Conservation (phyloP, 140 eudicot genomes). For the Flaveria floridana region DNA sequence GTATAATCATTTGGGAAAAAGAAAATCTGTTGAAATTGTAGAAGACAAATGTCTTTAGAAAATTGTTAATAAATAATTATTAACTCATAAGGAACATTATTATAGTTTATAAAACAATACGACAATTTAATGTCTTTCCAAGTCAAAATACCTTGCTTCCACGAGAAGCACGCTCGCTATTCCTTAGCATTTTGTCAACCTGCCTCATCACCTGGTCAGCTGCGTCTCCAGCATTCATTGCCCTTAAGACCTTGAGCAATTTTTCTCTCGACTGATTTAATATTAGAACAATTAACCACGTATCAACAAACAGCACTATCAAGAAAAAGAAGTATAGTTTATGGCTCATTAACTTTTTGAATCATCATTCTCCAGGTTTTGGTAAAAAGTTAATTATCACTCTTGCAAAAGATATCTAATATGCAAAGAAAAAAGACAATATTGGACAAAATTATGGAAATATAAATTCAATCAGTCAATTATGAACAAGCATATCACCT, state of each 20-base stretch:
- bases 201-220: constrained; percentile 91
- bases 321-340: background rate
- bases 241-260: constrained; percentile 57
- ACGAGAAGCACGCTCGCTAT: constrained; percentile 66
- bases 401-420: constrained; percentile 4
- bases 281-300: constrained; percentile 9
- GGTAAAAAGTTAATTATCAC: background rate
- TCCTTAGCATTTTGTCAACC: constrained; percentile 76
- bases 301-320: constrained; percentile 15
- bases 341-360: background rate
- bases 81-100: background rate
- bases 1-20: background rate
- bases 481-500: constrained; percentile 3
- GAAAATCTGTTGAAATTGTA: background rate
- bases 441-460: background rate
- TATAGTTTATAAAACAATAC: background rate
- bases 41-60: background rate
- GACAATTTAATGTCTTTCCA: background rate
- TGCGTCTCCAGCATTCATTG: constrained; percentile 95
- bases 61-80: background rate
- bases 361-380: constrained; percentile 2
- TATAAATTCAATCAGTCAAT: background rate
- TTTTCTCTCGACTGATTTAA: constrained; percentile 76
- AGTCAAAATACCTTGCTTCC: constrained; percentile 50
- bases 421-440: background rate